phyloP scores from a whole-genome alignment of 2,329 filamentous ascomycete species.

The Microdochium bolleyi region DNA sequence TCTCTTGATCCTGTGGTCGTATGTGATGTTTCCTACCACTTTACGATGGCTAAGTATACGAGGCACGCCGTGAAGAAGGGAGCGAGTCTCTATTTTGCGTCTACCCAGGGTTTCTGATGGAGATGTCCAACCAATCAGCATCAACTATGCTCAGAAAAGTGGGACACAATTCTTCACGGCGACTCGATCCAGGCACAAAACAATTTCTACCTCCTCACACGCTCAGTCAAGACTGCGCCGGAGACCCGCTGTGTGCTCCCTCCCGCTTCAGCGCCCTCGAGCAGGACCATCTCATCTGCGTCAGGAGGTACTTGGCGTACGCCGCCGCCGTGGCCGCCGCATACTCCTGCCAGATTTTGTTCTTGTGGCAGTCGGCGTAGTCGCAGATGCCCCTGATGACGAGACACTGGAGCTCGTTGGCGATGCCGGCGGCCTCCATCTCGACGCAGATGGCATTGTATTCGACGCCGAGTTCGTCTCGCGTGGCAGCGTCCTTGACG shows the following conservation, averaged over 20 bases:
- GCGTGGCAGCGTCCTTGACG: not conserved
- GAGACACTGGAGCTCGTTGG: slow-evolving; percentile 2
- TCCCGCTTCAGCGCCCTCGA: not conserved
- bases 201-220: no score
- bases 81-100: no score
- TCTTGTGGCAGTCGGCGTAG: slow-evolving; percentile 7
- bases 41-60: no score
- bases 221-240: no score
- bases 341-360: slow-evolving; percentile 1
- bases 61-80: no score
- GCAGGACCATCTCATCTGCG: not conserved
- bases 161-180: no score
- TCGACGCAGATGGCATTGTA: not conserved
- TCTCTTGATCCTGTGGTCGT: not conserved
- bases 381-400: slow-evolving; percentile 12
- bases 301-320: not conserved
- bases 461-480: not conserved
- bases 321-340: not conserved
- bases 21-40: no score
- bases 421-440: not conserved
- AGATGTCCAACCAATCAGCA: no score
- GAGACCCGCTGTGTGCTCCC: not conserved
- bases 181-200: no score
- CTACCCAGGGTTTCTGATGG: no score
- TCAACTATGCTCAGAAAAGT: no score